These are phyloP conservation scores for Yamadazyma paraphyllophila DNA, from an alignment of 805 yeast species.

Conservation along the genomic window DNA sequence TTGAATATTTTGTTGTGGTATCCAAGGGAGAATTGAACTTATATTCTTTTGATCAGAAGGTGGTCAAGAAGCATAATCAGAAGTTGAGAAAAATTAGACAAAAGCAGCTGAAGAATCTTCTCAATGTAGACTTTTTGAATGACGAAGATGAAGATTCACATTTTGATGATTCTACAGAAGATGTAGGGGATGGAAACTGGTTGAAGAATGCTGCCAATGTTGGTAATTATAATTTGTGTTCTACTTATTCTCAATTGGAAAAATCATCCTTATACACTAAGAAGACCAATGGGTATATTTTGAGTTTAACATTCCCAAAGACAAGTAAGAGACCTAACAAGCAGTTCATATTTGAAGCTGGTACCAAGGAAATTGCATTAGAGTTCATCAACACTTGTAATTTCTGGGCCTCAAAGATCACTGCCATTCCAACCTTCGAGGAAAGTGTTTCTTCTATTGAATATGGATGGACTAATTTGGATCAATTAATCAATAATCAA, in stretches of 20 bases:
- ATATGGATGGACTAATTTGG: slow-evolving; percentile 70
- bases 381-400: slow-evolving; percentile 77
- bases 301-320: slow-evolving; percentile 59
- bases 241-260: slow-evolving; percentile 47
- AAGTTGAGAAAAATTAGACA: slow-evolving; percentile 22
- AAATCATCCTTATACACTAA: slow-evolving; percentile 11
- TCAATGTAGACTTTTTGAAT: slow-evolving; percentile 10
- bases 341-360: slow-evolving; percentile 61
- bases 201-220: slow-evolving; percentile 57
- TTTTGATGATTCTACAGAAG: slow-evolving; percentile 19
- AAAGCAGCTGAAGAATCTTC: slow-evolving; percentile 15
- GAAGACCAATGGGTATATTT: slow-evolving; percentile 26
- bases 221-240: slow-evolving; percentile 51
- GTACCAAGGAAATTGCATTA: slow-evolving; percentile 62
- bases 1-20: slow-evolving; percentile 60
- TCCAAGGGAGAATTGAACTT: slow-evolving; percentile 63
- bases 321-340: slow-evolving; percentile 32
- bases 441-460: slow-evolving; percentile 74
- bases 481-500: slow-evolving; percentile 25
- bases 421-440: slow-evolving; percentile 71
- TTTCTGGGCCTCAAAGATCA: slow-evolving; percentile 86
- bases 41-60: slow-evolving; percentile 51
- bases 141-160: slow-evolving; percentile 14
- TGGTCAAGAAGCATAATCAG: slow-evolving; percentile 40
- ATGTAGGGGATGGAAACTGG: slow-evolving; percentile 68